Conservation (phyloP, 2,329 filamentous ascomycete species). For the Neopestalotiopsis rosae region DNA sequence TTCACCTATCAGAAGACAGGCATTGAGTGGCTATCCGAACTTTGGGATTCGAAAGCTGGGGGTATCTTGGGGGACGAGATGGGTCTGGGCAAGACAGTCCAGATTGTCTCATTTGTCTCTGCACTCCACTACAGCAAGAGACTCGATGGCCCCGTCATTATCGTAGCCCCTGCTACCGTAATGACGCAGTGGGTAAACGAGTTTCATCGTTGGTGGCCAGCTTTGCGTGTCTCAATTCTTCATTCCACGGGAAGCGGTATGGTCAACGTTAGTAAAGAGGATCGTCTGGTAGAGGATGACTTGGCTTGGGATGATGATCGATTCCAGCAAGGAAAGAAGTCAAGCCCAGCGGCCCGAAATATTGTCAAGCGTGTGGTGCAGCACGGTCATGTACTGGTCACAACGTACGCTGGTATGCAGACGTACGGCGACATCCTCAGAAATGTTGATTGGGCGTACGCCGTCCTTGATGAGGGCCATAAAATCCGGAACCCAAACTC, state of each 20-base stretch:
- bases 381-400: slow-evolving; percentile 91
- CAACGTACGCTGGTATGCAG: slow-evolving; percentile 94
- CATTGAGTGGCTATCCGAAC: slow-evolving; percentile 93
- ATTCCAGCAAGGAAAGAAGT: slow-evolving; percentile 47
- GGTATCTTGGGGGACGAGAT: slow-evolving; percentile 98
- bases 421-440: slow-evolving; percentile 86
- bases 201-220: slow-evolving; percentile 99
- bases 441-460: slow-evolving; percentile 88
- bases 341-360: slow-evolving; percentile 73
- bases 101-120: slow-evolving; percentile 78
- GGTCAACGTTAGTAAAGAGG: slow-evolving; percentile 78
- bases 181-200: slow-evolving; percentile 98
- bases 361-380: slow-evolving; percentile 83
- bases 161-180: slow-evolving; percentile 93
- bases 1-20: slow-evolving; percentile 98
- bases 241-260: slow-evolving; percentile 97
- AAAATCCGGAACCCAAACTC: slow-evolving; percentile 98
- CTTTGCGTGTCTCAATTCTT: slow-evolving; percentile 91
- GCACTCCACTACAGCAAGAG: slow-evolving; percentile 91
- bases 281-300: slow-evolving; percentile 59
- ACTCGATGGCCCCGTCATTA: slow-evolving; percentile 82
- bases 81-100: slow-evolving; percentile 93
- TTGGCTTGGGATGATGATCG: slow-evolving; percentile 55
- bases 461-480: slow-evolving; percentile 94
- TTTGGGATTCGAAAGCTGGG: slow-evolving; percentile 87